Evolutionary conservation across 2,329 filamentous ascomycete species (phyloP).

Genomic region (Penicillium sp.): DNA sequence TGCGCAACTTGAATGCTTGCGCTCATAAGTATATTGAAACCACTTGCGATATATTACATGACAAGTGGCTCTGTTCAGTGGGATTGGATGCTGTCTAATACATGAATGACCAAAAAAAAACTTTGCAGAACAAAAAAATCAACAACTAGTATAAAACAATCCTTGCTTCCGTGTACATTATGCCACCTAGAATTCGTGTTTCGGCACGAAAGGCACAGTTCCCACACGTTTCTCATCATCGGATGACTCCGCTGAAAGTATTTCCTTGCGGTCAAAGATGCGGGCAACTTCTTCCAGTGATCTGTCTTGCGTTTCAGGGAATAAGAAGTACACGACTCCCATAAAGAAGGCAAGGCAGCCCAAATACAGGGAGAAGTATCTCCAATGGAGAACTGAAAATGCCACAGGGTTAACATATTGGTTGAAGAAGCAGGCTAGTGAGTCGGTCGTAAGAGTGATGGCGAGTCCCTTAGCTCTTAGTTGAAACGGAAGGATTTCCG

Average conservation of each 20-base stretch:
- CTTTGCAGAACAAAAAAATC: background rate
- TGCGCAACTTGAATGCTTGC: background rate
- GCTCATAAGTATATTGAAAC: background rate
- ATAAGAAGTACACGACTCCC: conserved; percentile 14
- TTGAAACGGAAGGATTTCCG: conserved; percentile 41
- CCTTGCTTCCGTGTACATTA: background rate
- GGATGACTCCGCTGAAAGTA: background rate
- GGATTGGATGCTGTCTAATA: background rate
- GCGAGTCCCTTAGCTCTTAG: conserved; percentile 42
- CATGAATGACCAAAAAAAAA: background rate
- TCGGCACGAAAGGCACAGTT: background rate
- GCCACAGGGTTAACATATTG: conserved; percentile 50
- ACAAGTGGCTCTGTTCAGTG: background rate
- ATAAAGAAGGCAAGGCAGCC: conserved; percentile 39
- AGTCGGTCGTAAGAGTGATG: conserved; percentile 31
- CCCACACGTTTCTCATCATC: background rate
- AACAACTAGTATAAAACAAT: background rate
- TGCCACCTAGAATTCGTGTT: background rate
- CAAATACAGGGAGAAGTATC: conserved; percentile 48
- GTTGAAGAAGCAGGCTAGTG: conserved; percentile 42
- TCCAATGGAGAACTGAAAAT: conserved; percentile 44
- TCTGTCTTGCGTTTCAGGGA: conserved; percentile 14
- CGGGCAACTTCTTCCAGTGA: conserved; percentile 15
- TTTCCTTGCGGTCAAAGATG: conserved; percentile 9
- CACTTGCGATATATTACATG: background rate